Percentiles rank a stretch among this genome's conserved stretches.
Conservation (phyloP, 2,329 filamentous ascomycete genomes). For the Periconia sp. region DNA sequence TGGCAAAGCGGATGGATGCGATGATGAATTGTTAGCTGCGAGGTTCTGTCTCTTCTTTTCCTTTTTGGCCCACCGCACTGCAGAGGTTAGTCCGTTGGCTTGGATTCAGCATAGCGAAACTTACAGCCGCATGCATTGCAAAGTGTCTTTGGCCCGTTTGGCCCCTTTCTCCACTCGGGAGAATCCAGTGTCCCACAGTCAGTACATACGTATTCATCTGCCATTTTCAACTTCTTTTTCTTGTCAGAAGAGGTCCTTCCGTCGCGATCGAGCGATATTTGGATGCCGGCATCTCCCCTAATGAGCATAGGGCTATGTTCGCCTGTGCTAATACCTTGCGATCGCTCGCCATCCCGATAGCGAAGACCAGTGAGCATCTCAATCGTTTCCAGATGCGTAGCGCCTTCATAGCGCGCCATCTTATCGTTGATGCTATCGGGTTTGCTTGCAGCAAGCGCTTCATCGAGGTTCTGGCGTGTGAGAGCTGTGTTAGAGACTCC, state of each 20-base stretch:
- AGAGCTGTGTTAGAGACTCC: conserved; percentile 69
- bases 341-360: conserved; percentile 88
- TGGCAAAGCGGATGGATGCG: conserved; percentile 28
- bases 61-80: conserved; percentile 69
- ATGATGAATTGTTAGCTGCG: conserved; percentile 15
- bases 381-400: conserved; percentile 79
- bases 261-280: conserved; percentile 81
- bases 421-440: conserved; percentile 83
- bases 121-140: conserved; percentile 93
- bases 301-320: conserved; percentile 81
- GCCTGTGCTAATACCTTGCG: conserved; percentile 85
- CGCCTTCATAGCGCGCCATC: conserved; percentile 80
- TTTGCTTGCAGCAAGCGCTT: conserved; percentile 67
- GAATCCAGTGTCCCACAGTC: conserved; percentile 95
- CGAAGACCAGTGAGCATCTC: conserved; percentile 90
- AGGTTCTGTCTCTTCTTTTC: conserved; percentile 70
- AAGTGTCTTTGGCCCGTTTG: conserved; percentile 88
- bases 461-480: conserved; percentile 81
- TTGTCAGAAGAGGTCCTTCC: conserved; percentile 72
- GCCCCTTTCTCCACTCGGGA: conserved; percentile 95
- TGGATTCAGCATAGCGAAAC: conserved; percentile 28
- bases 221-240: conserved; percentile 82
- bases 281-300: conserved; percentile 84
- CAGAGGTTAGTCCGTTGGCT: conserved; percentile 20
- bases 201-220: conserved; percentile 90